Evolutionary conservation across 345 rosid species (phyloP).

Genomic region (Pistacia vera): DNA sequence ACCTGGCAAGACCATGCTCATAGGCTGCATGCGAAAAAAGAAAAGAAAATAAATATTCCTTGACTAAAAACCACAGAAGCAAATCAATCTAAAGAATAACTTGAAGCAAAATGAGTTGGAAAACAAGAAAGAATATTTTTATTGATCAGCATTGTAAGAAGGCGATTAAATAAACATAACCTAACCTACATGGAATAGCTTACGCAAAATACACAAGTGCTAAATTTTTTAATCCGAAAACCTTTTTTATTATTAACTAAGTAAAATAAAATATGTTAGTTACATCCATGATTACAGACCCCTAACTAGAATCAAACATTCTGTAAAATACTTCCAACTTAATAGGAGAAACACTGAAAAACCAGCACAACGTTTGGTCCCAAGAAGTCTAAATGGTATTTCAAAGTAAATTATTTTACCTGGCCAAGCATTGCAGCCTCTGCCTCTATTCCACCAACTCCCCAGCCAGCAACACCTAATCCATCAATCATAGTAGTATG

Average conservation of each 20-base stretch:
- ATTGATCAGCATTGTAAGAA: neutral
- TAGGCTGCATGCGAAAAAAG: conserved; percentile 58
- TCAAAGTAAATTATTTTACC: conserved; percentile 40
- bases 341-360: neutral
- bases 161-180: neutral
- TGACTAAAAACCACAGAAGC: neutral
- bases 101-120: neutral
- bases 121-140: neutral
- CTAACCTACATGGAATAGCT: neutral
- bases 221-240: neutral
- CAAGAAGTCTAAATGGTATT: neutral
- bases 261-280: neutral
- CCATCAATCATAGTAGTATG: conserved; percentile 99
- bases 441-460: conserved; percentile 97
- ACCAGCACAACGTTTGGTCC: conserved; percentile 1
- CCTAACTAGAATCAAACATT: neutral
- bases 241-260: neutral
- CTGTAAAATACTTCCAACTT: neutral
- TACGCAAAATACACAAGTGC: neutral
- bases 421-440: conserved; percentile 99
- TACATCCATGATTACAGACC: neutral
- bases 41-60: conserved; percentile 12
- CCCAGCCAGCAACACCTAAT: conserved; percentile 98
- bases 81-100: neutral
- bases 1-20: conserved; percentile 99